Conservation (phyloP, 345 rosid genomes). For the Cardamine chenopodiifolia region DNA sequence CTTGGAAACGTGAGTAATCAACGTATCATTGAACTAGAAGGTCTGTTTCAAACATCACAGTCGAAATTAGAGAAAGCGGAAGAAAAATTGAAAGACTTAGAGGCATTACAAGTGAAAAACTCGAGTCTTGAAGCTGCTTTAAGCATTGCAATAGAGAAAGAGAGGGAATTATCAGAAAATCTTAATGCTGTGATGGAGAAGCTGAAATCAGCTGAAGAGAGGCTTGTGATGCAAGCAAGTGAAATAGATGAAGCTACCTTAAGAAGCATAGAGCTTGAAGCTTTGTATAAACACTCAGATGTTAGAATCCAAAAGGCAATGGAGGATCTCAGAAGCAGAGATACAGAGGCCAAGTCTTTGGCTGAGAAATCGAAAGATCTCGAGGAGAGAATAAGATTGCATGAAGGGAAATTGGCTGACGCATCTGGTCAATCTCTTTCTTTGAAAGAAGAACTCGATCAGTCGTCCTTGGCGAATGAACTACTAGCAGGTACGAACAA, state of each 20-base stretch:
- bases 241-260: constrained; percentile 54
- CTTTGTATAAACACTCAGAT: constrained; percentile 62
- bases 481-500: constrained; percentile 63
- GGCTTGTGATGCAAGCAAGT: constrained; percentile 57
- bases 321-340: constrained; percentile 53
- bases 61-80: constrained; percentile 61
- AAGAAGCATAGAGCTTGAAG: constrained; percentile 63
- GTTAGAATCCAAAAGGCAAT: constrained; percentile 57
- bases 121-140: constrained; percentile 65
- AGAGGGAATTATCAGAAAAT: constrained; percentile 52
- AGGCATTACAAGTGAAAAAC: constrained; percentile 54
- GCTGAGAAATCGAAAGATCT: constrained; percentile 58
- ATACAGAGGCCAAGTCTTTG: constrained; percentile 65
- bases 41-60: constrained; percentile 52
- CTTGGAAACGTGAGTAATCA: constrained; percentile 52
- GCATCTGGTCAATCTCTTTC: constrained; percentile 52
- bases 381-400: constrained; percentile 57
- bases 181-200: constrained; percentile 52
- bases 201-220: constrained; percentile 69
- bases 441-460: constrained; percentile 71
- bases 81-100: constrained; percentile 66
- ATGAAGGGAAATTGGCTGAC: constrained; percentile 63
- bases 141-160: constrained; percentile 58
- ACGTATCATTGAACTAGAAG: constrained; percentile 59
- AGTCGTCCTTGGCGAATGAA: constrained; percentile 60